Base-by-base conservation (phyloP, 2,329 filamentous ascomycete species). In the Aspergillus jensenii region DNA sequence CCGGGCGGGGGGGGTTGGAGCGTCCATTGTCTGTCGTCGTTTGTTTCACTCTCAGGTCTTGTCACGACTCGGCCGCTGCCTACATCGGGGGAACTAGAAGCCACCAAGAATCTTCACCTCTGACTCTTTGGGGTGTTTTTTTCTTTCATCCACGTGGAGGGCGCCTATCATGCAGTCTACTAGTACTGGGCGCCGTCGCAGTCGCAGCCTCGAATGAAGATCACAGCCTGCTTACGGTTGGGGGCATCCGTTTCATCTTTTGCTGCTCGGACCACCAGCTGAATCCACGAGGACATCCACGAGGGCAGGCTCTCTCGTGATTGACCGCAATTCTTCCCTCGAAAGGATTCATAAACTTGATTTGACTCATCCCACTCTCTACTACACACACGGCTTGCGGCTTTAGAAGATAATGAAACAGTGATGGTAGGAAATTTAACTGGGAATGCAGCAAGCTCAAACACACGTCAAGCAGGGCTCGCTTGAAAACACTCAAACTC, bases 401-500 rank as follows among this genome's bases (percentile, higher is more conserved):
- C 35, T 37, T 37, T 37, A 37, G 35, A 44, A 37, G 39, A 25
- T 25, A 43, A 37, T 41, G 15, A 59, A 52, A 55, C 44, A 58
- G 31, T 46, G 19, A 39, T 41, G 46, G 52, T 50, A 35, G 33
- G 45, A 54, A 59, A 60, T 31, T 55, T 33, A 47, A 46, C 52
- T 57, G 56, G 56, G 55, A 48, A 56, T 54, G 48, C 54, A 58
- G 53, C 56, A 58, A 52, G 56, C 55, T 49, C 59, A 60, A 65
- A 59, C 62, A 60, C 49, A 59, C 43, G 47, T 59, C 50, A 50
- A 53, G 48, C 58, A 49, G 59, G 55, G 49, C 50, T 55, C 62
- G 59, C 62, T 60, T 62, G 49, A 64, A 59, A 64, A 61, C 56
- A 63, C 50, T 61, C 59, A 63, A 63, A 64, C 61, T 56, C 58